phyloP scores from a whole-genome alignment of 2,329 filamentous ascomycete genomes.

The Penicillium concentricum region DNA sequence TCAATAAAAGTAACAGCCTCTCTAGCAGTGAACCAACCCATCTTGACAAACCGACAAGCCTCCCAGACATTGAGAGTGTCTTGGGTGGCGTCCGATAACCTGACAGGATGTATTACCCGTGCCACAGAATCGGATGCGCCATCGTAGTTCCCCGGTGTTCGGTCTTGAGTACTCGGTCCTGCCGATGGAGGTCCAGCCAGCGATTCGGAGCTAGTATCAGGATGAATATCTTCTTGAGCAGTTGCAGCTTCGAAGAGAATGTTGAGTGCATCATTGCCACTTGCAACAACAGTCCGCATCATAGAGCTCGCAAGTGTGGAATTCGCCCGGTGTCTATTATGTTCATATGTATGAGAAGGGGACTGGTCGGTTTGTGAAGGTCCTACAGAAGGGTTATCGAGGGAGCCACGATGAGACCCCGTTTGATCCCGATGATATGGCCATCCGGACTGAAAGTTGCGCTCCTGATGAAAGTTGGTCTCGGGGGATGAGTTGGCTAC shows the following conservation, averaged over 20 bases:
- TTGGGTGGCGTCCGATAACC: constrained; percentile 29
- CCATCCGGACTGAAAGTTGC: not conserved
- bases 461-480: not conserved
- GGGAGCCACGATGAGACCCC: constrained; percentile 13
- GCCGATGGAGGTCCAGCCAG: constrained; percentile 21
- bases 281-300: constrained; percentile 51
- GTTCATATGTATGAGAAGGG: constrained; percentile 14
- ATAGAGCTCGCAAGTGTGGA: constrained; percentile 37
- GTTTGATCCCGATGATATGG: constrained; percentile 1
- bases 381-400: not conserved
- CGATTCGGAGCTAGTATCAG: constrained; percentile 27
- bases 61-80: constrained; percentile 50
- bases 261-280: constrained; percentile 54
- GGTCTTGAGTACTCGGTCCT: constrained; percentile 6
- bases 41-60: constrained; percentile 53
- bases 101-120: constrained; percentile 26
- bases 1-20: constrained; percentile 56
- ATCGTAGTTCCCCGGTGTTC: constrained; percentile 18
- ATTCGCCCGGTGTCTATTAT: constrained; percentile 27
- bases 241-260: constrained; percentile 53
- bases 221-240: constrained; percentile 37
- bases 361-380: constrained; percentile 1
- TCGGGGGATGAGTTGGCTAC: not conserved
- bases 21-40: constrained; percentile 57
- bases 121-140: constrained; percentile 20